phyloP scores from a whole-genome alignment of 129 eudicot species.

The Scalesia atractyloides region DNA sequence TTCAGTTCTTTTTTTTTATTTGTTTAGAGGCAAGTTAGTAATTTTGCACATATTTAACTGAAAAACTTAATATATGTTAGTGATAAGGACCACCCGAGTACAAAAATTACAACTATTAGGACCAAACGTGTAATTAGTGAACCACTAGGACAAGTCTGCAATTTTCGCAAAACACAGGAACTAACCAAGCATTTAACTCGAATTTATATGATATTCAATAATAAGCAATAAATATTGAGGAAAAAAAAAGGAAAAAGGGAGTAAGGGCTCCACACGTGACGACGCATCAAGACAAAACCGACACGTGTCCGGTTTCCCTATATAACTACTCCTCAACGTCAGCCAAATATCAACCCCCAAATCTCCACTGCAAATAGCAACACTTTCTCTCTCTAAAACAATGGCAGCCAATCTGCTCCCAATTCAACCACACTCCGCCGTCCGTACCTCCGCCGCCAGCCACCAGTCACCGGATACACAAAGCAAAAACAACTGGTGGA shows the following conservation, averaged over 20 bases:
- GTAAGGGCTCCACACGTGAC: slow-evolving; percentile 35
- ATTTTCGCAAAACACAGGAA: too few relatives aligned
- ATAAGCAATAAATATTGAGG: not conserved
- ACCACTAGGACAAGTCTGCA: too few relatives aligned
- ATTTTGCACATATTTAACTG: too few relatives aligned
- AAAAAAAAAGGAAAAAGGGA: not conserved
- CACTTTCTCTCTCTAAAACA: slow-evolving; percentile 22
- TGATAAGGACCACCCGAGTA: too few relatives aligned
- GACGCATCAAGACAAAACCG: slow-evolving; percentile 14
- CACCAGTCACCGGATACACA: slow-evolving; percentile 25
- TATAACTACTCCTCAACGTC: slow-evolving; percentile 10
- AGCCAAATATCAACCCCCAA: not conserved
- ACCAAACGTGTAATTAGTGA: too few relatives aligned
- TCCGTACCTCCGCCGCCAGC: slow-evolving; percentile 37
- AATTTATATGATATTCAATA: not conserved
- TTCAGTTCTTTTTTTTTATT: too few relatives aligned
- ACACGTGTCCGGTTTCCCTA: slow-evolving; percentile 32
- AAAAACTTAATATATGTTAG: too few relatives aligned
- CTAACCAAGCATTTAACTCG: too few relatives aligned
- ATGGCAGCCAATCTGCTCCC: slow-evolving; percentile 54
- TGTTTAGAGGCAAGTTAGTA: too few relatives aligned
- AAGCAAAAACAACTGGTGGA: slow-evolving; percentile 57
- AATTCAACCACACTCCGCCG: slow-evolving; percentile 34
- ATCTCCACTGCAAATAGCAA: not conserved
- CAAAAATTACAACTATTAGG: too few relatives aligned